These are phyloP conservation scores for Zygoascus tannicola DNA, from an alignment of 805 yeast genomes.

Conservation along the genomic window DNA sequence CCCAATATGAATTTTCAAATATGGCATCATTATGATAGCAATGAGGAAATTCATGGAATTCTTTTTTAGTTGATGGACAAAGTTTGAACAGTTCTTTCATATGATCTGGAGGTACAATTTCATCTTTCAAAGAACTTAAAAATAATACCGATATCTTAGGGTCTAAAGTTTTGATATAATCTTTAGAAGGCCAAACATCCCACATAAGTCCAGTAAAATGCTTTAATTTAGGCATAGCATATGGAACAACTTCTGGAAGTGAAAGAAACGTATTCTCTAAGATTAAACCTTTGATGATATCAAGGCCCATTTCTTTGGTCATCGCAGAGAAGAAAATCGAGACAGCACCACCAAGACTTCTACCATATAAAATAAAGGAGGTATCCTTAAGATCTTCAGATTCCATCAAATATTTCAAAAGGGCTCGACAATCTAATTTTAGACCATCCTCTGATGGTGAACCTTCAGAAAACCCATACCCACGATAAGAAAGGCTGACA, in stretches of 20 bases:
- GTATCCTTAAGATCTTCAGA: conserved; percentile 47
- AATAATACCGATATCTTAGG: conserved; percentile 56
- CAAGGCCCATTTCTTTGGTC: conserved; percentile 31
- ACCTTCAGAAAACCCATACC: conserved; percentile 81
- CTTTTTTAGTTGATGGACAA: conserved; percentile 43
- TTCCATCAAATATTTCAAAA: conserved; percentile 45
- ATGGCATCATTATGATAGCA: conserved; percentile 82
- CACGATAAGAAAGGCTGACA: conserved; percentile 79
- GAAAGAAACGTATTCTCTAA: conserved; percentile 82
- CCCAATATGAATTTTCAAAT: conserved; percentile 71
- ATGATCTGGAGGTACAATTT: conserved; percentile 83
- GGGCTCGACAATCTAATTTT: conserved; percentile 71
- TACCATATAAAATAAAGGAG: conserved; percentile 64
- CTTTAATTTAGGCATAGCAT: conserved; percentile 59
- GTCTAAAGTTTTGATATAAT: conserved; percentile 42
- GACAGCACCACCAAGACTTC: conserved; percentile 94
- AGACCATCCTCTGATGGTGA: conserved; percentile 66
- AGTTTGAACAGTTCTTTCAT: conserved; percentile 52
- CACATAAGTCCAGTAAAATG: conserved; percentile 55
- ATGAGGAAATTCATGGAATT: conserved; percentile 43
- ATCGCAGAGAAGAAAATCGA: conserved; percentile 67
- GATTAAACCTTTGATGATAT: conserved; percentile 50
- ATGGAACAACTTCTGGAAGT: conserved; percentile 50
- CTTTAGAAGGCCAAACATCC: conserved; percentile 76
- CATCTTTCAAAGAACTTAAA: conserved; percentile 69